Percentiles rank a stretch among this genome's conserved stretches.
Conservation (phyloP, 345 rosid species). For the Cardamine occulta region DNA sequence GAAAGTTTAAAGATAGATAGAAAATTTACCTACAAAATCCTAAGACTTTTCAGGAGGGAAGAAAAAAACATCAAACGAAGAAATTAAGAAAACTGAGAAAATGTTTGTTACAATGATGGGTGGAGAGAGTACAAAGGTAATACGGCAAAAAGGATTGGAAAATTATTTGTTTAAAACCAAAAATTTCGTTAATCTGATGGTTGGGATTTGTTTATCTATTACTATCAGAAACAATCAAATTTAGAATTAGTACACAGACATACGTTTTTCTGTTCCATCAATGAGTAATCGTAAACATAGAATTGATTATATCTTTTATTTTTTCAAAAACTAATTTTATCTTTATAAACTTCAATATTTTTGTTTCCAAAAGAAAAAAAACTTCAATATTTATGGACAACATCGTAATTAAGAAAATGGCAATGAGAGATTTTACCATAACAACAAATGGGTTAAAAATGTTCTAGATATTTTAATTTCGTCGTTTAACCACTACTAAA, state of each 20-base stretch:
- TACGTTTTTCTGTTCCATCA: slow-evolving; percentile 12
- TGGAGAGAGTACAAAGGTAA: slow-evolving; percentile 35
- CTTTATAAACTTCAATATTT: background rate
- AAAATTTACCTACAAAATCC: slow-evolving; percentile 10
- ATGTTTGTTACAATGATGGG: slow-evolving; percentile 43
- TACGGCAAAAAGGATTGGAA: slow-evolving; percentile 34
- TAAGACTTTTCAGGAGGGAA: slow-evolving; percentile 12
- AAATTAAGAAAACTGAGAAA: slow-evolving; percentile 43
- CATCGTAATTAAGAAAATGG: background rate
- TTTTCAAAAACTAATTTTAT: background rate
- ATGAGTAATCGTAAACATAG: background rate
- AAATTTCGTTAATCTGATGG: slow-evolving; percentile 51
- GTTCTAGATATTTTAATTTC: background rate
- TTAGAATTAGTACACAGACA: slow-evolving; percentile 15
- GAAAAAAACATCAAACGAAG: slow-evolving; percentile 26
- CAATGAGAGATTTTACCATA: background rate
- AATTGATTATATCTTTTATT: background rate
- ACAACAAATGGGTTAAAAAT: background rate
- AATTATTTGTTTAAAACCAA: slow-evolving; percentile 43
- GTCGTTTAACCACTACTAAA: background rate
- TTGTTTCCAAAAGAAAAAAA: too few relatives aligned
- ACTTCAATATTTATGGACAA: background rate
- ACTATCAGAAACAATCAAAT: slow-evolving; percentile 43
- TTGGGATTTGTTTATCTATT: slow-evolving; percentile 25
- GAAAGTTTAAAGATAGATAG: background rate